Evolutionary conservation across 1,284 basidiomycete species (phyloP).

Genomic region (Cutaneotrichosporon dermatis): DNA sequence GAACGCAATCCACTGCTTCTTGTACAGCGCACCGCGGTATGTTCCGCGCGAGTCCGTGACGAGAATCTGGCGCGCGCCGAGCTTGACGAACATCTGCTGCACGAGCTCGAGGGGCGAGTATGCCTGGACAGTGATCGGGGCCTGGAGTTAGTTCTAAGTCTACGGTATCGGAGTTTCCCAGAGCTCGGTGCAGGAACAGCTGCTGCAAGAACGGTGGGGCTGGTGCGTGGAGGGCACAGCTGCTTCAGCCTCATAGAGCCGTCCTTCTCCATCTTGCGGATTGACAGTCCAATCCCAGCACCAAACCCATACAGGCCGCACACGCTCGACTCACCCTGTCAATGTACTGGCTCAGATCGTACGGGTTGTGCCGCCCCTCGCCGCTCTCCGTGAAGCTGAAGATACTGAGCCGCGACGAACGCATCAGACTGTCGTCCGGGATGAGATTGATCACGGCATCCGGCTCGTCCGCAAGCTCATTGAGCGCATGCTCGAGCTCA

Average conservation of each 20-base stretch:
- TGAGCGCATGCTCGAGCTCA: conserved; percentile 79
- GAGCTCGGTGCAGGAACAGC: too few relatives aligned
- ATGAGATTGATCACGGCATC: conserved; percentile 65
- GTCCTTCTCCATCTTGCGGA: too few relatives aligned
- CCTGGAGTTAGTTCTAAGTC: conserved; percentile 50
- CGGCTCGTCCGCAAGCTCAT: conserved; percentile 70
- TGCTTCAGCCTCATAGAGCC: too few relatives aligned
- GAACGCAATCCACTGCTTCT: conserved; percentile 86
- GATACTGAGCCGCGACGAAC: conserved; percentile 28
- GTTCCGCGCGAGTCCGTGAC: conserved; percentile 75
- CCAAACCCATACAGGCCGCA: too few relatives aligned
- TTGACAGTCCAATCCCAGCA: too few relatives aligned
- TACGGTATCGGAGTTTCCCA: too few relatives aligned
- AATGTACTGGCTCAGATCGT: conserved; percentile 84
- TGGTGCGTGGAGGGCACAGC: too few relatives aligned
- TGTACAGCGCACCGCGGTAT: conserved; percentile 86
- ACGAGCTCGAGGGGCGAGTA: conserved; percentile 83
- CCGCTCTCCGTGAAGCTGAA: conserved; percentile 44
- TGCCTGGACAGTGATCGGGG: conserved; percentile 73
- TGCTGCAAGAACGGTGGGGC: too few relatives aligned
- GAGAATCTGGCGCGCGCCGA: conserved; percentile 84
- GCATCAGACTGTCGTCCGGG: conserved; percentile 31
- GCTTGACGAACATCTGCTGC: conserved; percentile 85
- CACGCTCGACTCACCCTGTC: conserved; percentile 60
- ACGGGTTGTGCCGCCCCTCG: conserved; percentile 56